These are phyloP conservation scores for Ceriops decandra DNA, from an alignment of 345 rosid species.

Conservation along the genomic window DNA sequence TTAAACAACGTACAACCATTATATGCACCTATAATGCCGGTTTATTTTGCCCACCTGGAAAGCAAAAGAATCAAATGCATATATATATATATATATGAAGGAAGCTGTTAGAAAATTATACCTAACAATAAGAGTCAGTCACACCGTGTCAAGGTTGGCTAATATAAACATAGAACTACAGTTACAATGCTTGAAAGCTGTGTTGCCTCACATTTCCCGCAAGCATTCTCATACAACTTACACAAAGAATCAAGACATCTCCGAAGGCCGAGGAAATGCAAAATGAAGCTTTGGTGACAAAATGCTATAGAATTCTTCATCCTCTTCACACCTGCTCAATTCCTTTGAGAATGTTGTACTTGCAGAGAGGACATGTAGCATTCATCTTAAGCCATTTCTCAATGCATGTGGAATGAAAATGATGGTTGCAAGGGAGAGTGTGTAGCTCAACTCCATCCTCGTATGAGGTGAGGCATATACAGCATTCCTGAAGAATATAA, in stretches of 20 bases:
- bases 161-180: too few relatives aligned
- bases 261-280: background rate
- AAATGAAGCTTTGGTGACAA: slow-evolving; percentile 1
- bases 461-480: slow-evolving; percentile 79
- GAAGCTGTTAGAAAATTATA: too few relatives aligned
- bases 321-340: slow-evolving; percentile 51
- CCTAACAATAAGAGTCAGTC: too few relatives aligned
- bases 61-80: too few relatives aligned
- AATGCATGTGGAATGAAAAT: slow-evolving; percentile 78
- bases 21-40: too few relatives aligned
- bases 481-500: slow-evolving; percentile 59
- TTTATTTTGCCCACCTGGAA: too few relatives aligned
- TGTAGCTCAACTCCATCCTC: slow-evolving; percentile 83
- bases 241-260: background rate
- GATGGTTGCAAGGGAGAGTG: slow-evolving; percentile 91
- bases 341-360: slow-evolving; percentile 88
- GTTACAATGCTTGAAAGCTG: too few relatives aligned
- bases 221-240: slow-evolving; percentile 8
- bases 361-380: slow-evolving; percentile 98
- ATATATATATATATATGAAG: too few relatives aligned
- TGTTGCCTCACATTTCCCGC: background rate
- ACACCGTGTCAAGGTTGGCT: too few relatives aligned
- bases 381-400: slow-evolving; percentile 99
- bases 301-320: slow-evolving; percentile 4
- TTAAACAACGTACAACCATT: too few relatives aligned